A percentile compares a stretch with the other conserved stretches of the same genome.
These are phyloP conservation scores for Taphrina confusa DNA, from an alignment of 1,139 yeast species.

Conservation along the genomic window DNA sequence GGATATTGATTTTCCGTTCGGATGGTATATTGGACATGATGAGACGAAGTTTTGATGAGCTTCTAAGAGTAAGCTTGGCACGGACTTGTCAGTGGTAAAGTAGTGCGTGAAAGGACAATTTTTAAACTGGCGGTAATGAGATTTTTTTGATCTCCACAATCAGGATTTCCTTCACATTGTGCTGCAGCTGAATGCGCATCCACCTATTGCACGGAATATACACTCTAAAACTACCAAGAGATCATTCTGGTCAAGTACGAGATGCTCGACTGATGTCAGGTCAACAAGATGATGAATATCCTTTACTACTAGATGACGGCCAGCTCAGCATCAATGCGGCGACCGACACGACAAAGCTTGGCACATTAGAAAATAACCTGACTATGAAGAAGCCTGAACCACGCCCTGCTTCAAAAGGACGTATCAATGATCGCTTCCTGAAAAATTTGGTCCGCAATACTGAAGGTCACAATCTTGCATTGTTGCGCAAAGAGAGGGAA, in stretches of 20 bases:
- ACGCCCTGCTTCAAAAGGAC: slow-evolving; percentile 3
- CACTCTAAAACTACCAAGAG: no score
- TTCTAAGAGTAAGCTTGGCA: no score
- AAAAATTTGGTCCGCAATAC: slow-evolving; percentile 14
- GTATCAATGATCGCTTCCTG: slow-evolving; percentile 16
- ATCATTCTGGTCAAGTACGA: no score
- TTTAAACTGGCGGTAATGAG: no score
- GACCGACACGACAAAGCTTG: slow-evolving; percentile 9
- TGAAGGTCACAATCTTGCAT: slow-evolving; percentile 19
- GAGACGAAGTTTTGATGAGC: no score
- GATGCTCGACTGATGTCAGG: not conserved
- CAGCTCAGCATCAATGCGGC: slow-evolving; percentile 1
- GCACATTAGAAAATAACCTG: not conserved
- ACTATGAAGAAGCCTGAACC: not conserved
- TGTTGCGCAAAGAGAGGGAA: slow-evolving; percentile 11
- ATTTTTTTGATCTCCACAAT: no score
- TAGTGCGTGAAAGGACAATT: no score
- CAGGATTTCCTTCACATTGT: no score
- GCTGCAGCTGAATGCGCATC: no score
- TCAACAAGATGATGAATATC: slow-evolving; percentile 5
- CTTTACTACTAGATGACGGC: slow-evolving; percentile 25
- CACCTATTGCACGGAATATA: no score
- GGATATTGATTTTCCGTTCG: not conserved
- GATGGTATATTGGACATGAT: no score
- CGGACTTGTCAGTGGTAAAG: no score